Evolutionary conservation across 2,329 filamentous ascomycete genomes (phyloP).

Genomic region (Exserohilum turcica): DNA sequence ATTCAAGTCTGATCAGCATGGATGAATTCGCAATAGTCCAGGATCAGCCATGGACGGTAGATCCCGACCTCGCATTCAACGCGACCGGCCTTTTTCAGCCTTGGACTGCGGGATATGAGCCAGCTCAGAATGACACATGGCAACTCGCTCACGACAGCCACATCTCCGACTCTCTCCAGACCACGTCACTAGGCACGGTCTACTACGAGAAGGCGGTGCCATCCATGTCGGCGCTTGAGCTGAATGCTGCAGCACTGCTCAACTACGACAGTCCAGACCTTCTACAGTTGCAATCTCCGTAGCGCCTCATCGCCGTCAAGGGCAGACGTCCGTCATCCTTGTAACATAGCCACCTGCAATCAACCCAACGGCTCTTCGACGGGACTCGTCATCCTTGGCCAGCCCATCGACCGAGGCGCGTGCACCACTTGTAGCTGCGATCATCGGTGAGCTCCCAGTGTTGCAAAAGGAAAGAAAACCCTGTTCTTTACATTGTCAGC

Average conservation of each 20-base stretch:
- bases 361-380: neutral
- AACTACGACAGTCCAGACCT: slow-evolving; percentile 2
- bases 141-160: slow-evolving; percentile 1
- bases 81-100: slow-evolving; percentile 20
- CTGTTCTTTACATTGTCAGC: slow-evolving; percentile 10
- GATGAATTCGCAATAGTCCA: slow-evolving; percentile 11
- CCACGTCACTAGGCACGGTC: neutral
- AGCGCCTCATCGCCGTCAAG: too few species aligned
- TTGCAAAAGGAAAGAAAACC: neutral
- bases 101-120: slow-evolving; percentile 14
- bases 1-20: slow-evolving; percentile 14
- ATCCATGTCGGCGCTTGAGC: slow-evolving; percentile 22
- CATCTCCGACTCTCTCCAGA: slow-evolving; percentile 2
- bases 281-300: neutral
- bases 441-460: neutral
- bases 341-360: too few species aligned
- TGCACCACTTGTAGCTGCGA: neutral
- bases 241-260: slow-evolving; percentile 22
- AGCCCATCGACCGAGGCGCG: neutral
- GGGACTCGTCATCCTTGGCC: neutral
- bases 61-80: slow-evolving; percentile 23
- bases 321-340: too few species aligned
- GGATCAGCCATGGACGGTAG: slow-evolving; percentile 12
- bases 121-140: neutral
- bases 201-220: slow-evolving; percentile 3